Conservation (phyloP, 371 early-diverging fungal species). For the Syncephalastrum sp. region DNA sequence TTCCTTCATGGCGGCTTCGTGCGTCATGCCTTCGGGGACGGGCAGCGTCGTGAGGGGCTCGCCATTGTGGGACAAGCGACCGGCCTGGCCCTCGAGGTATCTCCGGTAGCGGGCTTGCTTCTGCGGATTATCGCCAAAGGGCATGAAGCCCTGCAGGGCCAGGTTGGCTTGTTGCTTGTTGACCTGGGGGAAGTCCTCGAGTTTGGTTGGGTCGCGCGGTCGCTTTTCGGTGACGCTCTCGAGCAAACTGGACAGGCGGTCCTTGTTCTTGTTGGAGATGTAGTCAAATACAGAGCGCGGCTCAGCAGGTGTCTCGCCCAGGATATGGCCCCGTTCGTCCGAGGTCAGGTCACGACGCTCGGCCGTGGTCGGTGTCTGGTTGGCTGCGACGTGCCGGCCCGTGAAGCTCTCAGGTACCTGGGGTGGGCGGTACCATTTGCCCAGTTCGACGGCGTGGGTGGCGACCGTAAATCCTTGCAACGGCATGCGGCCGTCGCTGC, state of each 20-base stretch:
- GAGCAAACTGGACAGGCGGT: conserved; percentile 59
- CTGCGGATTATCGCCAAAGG: conserved; percentile 70
- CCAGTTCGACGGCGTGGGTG: conserved; percentile 29
- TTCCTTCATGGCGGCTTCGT: conserved; percentile 65
- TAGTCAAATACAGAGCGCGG: conserved; percentile 76
- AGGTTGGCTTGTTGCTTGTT: conserved; percentile 65
- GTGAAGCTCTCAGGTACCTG: conserved; percentile 55
- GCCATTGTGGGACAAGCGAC: conserved; percentile 33
- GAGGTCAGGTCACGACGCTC: conserved; percentile 41
- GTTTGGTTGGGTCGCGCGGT: conserved; percentile 26
- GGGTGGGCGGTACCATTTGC: conserved; percentile 63
- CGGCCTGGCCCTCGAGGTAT: conserved; percentile 72
- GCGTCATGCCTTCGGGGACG: conserved; percentile 51
- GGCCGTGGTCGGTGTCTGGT: background rate
- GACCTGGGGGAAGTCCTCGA: conserved; percentile 53
- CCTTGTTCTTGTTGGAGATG: conserved; percentile 67
- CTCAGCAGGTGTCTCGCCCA: conserved; percentile 75
- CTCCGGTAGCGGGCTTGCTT: conserved; percentile 81
- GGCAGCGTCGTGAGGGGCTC: conserved; percentile 28
- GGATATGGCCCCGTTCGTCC: conserved; percentile 65
- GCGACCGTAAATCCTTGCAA: conserved; percentile 59
- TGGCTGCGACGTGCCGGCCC: conserved; percentile 38
- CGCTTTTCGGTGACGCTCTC: conserved; percentile 28
- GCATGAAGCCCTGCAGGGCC: conserved; percentile 85
- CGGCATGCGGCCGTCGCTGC: conserved; percentile 61